These are phyloP conservation scores for Aquilaria yunnanensis DNA, from an alignment of 345 rosid genomes.

Conservation along the genomic window DNA sequence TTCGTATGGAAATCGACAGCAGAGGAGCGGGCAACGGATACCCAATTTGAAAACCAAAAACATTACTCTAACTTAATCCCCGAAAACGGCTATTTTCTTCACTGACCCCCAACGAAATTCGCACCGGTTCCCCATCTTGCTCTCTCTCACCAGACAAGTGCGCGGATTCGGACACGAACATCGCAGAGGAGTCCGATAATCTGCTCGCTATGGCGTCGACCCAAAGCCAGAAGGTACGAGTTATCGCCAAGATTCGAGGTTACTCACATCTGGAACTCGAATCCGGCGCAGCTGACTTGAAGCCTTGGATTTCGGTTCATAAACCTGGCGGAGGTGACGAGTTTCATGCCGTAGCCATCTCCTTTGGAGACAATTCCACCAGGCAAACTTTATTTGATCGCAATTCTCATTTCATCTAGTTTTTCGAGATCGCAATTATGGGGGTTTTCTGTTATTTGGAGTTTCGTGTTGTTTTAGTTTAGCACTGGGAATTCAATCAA, in stretches of 20 bases:
- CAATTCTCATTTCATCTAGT: background rate
- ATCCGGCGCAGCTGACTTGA: slow-evolving; percentile 1
- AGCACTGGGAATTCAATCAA: too few relatives aligned
- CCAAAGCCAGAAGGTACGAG: slow-evolving; percentile 28
- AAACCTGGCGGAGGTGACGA: slow-evolving; percentile 36
- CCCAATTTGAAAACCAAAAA: slow-evolving; percentile 20
- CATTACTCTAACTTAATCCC: background rate
- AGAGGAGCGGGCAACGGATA: too few relatives aligned
- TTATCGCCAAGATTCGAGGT: slow-evolving; percentile 55
- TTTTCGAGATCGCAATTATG: too few relatives aligned
- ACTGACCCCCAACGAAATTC: background rate
- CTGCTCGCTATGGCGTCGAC: slow-evolving; percentile 2
- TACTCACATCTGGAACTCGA: slow-evolving; percentile 21
- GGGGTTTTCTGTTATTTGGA: too few relatives aligned
- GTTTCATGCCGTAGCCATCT: slow-evolving; percentile 35
- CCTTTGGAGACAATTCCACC: slow-evolving; percentile 36
- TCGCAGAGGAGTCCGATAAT: background rate
- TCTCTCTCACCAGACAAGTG: background rate
- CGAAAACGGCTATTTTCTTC: slow-evolving; percentile 18
- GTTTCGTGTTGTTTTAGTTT: too few relatives aligned
- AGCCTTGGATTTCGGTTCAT: slow-evolving; percentile 29
- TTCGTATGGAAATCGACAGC: too few relatives aligned
- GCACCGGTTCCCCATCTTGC: background rate
- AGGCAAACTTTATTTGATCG: slow-evolving; percentile 22
- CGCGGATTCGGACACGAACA: background rate